Base-by-base conservation (phyloP, 108 stramenopile species). In the Cyclotella cryptica region DNA sequence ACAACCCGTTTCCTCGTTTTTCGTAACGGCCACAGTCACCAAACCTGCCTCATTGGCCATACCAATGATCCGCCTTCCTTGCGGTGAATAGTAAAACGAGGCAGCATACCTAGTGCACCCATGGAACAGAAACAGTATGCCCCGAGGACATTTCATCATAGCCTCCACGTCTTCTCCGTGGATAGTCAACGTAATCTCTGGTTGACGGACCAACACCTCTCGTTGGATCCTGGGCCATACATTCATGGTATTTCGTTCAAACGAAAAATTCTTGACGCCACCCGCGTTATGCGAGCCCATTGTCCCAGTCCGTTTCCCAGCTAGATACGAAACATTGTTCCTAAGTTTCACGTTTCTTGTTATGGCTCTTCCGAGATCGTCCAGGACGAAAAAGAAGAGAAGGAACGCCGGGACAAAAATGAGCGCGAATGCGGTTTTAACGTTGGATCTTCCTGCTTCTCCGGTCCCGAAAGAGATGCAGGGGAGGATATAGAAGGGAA, bases 21-120 rank as follows among this genome's bases (percentile, higher is more conserved):
- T 83, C 4, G 59, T 67, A 24, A 83, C 65, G 26, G 78, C 77
- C 0, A 79, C 78, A 1, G 67, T 68, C 5, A 54, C 57, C 40
- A 79, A 28, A 44, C 82, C 82, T 10, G 66, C 26, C 19, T 62
- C 46, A 14, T 49, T 45, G 10, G 82, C 82, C 43, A 19, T 47
- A 0, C 41, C 26, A 2, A 83, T 53, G 14, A 83, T 79, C n/a
- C 51, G 46, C 15, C 78, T 63, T 46, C 82, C 82, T 59, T 83
- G 82, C 13, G 82, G 82, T 51, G 72, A 74, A 47, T 83, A 83
- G 58, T 74, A 83, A 61, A 83, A 83, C 10, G 72, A 74, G 10
- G 73, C 73, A 2, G 82, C 82, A 27, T 79, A 79, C 27, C 82
- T 29, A 4, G 46, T 44, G 49, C 82, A 83, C 17, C 82, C 82